Evolutionary conservation across 139 green algal genomes (phyloP).

Genomic region (Limnomonas spitsbergensis): DNA sequence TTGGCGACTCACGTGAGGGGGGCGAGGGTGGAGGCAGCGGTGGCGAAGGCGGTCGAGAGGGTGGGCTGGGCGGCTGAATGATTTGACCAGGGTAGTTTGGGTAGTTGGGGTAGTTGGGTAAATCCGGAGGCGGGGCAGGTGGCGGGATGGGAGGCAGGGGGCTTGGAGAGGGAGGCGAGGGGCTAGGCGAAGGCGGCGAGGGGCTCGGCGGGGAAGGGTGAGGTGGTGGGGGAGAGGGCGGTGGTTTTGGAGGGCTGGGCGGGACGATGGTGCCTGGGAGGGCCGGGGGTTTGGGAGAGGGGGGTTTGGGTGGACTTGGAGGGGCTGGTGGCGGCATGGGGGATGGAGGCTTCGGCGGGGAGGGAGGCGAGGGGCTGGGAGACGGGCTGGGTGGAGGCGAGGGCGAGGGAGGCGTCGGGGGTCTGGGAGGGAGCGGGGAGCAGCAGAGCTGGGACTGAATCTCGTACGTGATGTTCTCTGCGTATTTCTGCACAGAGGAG

Average conservation of each 20-base stretch:
- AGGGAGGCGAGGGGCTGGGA: not conserved
- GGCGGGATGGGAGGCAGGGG: not conserved
- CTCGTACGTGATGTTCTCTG: not conserved
- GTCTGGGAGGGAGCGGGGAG: no score
- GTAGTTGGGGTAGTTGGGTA: slow-evolving; percentile 2
- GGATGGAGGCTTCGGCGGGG: not conserved
- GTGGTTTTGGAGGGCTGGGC: not conserved
- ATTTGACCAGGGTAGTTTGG: not conserved
- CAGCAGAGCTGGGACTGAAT: not conserved
- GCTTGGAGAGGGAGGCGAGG: not conserved
- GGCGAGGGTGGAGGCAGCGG: no score
- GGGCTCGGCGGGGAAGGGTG: no score
- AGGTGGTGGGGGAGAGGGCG: not conserved
- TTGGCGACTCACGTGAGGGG: not conserved
- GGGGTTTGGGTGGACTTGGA: not conserved
- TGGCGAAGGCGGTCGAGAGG: not conserved
- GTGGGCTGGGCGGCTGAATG: not conserved
- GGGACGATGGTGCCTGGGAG: not conserved
- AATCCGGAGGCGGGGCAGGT: not conserved
- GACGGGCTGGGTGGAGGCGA: no score
- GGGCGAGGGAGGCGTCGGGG: not conserved
- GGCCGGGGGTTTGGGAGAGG: not conserved
- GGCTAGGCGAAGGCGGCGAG: not conserved
- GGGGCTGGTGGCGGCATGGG: not conserved
- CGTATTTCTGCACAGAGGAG: not conserved